Base-by-base conservation (phyloP, 163 green algal genomes). In the Smithsoniella earleae region DNA sequence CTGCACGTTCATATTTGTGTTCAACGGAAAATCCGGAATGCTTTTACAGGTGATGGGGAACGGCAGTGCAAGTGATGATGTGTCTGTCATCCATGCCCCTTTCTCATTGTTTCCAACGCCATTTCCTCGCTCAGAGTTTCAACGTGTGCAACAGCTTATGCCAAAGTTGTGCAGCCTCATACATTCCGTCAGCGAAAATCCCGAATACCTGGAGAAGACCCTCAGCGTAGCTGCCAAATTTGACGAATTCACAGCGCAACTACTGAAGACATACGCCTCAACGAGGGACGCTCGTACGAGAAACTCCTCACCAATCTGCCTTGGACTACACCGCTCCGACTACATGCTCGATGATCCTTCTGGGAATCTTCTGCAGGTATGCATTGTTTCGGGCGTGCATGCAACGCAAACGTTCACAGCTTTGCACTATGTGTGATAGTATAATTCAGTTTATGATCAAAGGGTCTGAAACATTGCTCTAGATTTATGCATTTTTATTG, bases 281-380 rank as follows among this genome's bases (percentile, higher is more conserved):
- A 87, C 79, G 2, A 25, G 73, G 65, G 31, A 2, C n/a, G 44
- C 43, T 46, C 27, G 40, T 38, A 33, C 46, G 1, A 27, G 3
- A 6, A 46, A 28, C 16, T 18, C 27, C 16, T 46, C 43, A 1
- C 72, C 89, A 44, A 33, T 90, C 28, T 77, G 83, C 18, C 77
- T 99, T 65, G 88, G 85, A 2, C 77, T 98, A 1, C 86, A 94
- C 78, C 84, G 94, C 0, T 93, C 87, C 0, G 94, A 98, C 82
- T 99, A 99, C 86, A 98, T 99, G 94, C 84, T 98, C 49, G 91
- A 98, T 64, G 78, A 80, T n/a, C 84, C 89, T 28, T 89, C 82
- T 64, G 75, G 78, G 27, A 82, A 77, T 2, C 81, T 96, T 44
- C 78, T 96, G 82, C 91, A 96, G n/a, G n/a, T n/a, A n/a, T n/a